Base-by-base conservation (phyloP, 2,329 filamentous ascomycete species). In the Plenodomus lindquistii region DNA sequence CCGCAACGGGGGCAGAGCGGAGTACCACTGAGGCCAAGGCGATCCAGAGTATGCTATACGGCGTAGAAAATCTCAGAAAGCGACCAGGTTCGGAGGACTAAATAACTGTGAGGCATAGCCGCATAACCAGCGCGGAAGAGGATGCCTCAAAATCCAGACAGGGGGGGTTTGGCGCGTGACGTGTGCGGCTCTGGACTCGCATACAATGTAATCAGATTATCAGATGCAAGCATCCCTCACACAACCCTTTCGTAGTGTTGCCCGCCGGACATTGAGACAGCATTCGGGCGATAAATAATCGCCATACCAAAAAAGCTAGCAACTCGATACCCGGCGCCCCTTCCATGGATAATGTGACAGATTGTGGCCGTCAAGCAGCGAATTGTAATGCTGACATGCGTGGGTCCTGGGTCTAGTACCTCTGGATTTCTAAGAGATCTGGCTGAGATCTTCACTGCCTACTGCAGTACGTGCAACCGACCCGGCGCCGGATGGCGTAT, bases 1-100 rank as follows among this genome's bases (percentile, higher is more conserved):
- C 60, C 27, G 48, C 52, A 29, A 46, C 57, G n/a, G 42, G 54
- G 27, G 27, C 15, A 4, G 27, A 7, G 59, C 19, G 48, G 47
- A 44, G 54, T 47, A 43, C 51, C 51, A 41, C 43, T 16, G 65
- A 72, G 50, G 66, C 69, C 37, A 75, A 74, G 58, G 62, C 66
- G 46, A 46, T 79, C 29, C 74, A 74, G 53, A 71, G 71, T 42
- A 64, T 79, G 18, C 66, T 81, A 19, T 80, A 80, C 60, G 71
- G 69, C 21, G 65, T 79, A 37, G 75, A 75, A 51, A 78, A 78
- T 46, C 67, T 81, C 40, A 72, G 79, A 46, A 82, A 81, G 63
- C 71, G 77, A 44, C 72, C 70, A 62, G 71, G 65, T 46, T 62
- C 62, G 13, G 68, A 71, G 37, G 71, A 71, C 49, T 67, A 69